Evolutionary conservation across 805 yeast species (phyloP).

Genomic region (Zygosaccharomyces pseudorouxii): DNA sequence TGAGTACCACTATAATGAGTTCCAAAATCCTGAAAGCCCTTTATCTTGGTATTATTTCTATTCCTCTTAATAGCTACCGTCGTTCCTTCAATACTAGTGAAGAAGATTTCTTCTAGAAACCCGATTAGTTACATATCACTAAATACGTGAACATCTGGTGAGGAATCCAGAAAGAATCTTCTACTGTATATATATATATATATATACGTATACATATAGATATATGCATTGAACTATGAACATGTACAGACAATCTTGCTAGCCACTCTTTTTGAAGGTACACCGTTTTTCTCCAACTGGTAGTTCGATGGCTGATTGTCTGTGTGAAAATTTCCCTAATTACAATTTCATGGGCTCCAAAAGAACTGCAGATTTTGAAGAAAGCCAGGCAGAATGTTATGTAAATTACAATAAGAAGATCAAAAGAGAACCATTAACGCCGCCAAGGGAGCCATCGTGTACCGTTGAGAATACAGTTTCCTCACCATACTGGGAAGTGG

Average conservation of each 20-base stretch:
- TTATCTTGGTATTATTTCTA: not conserved
- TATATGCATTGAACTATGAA: not conserved
- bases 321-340: constrained; percentile 4
- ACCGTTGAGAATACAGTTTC: constrained; percentile 1
- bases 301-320: constrained; percentile 4
- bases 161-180: not conserved
- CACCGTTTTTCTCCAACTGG: not conserved
- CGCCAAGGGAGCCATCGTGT: not conserved
- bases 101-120: not conserved
- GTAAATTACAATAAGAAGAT: not conserved
- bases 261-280: too few species aligned
- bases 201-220: not conserved
- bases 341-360: constrained; percentile 2
- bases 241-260: not conserved
- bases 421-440: constrained; percentile 3
- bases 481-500: constrained; percentile 25
- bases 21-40: not conserved
- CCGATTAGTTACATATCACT: not conserved
- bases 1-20: not conserved
- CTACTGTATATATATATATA: not conserved
- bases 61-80: not conserved
- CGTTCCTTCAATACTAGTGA: not conserved
- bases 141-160: not conserved
- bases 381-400: not conserved
- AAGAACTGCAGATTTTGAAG: constrained; percentile 1